Evolutionary conservation across 2,329 filamentous ascomycete species (phyloP).

Genomic region (Pseudocercospora musae): DNA sequence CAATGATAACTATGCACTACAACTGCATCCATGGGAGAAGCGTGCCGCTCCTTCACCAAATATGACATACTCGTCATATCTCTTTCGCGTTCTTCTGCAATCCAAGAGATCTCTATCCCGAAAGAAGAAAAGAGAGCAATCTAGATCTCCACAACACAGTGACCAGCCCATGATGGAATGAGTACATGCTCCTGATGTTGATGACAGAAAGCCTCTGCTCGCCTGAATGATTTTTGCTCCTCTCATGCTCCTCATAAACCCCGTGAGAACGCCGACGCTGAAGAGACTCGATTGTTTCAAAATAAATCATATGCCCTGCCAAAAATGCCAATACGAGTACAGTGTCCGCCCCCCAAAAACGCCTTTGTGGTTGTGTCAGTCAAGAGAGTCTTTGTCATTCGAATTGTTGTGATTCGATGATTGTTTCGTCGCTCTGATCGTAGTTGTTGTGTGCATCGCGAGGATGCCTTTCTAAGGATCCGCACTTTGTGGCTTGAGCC

Average conservation of each 20-base stretch:
- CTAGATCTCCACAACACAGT: background rate
- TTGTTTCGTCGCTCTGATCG: background rate
- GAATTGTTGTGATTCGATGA: background rate
- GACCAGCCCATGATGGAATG: background rate
- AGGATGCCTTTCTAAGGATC: slow-evolving; percentile 19
- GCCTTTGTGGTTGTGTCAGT: background rate
- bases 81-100: background rate
- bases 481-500: slow-evolving; percentile 25
- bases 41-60: background rate
- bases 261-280: background rate
- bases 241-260: slow-evolving; percentile 1
- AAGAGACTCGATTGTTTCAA: background rate
- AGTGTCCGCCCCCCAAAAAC: background rate
- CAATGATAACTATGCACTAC: background rate
- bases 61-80: background rate
- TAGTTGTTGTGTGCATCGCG: background rate
- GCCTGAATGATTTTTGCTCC: background rate
- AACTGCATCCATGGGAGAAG: background rate
- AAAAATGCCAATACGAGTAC: background rate
- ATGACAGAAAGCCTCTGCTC: background rate
- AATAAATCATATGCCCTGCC: background rate
- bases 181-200: background rate
- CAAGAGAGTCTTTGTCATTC: background rate
- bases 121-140: background rate
- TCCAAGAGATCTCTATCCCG: background rate